Conservation (phyloP, 2,329 filamentous ascomycete genomes). For the Hypoxylon rubiginosum region DNA sequence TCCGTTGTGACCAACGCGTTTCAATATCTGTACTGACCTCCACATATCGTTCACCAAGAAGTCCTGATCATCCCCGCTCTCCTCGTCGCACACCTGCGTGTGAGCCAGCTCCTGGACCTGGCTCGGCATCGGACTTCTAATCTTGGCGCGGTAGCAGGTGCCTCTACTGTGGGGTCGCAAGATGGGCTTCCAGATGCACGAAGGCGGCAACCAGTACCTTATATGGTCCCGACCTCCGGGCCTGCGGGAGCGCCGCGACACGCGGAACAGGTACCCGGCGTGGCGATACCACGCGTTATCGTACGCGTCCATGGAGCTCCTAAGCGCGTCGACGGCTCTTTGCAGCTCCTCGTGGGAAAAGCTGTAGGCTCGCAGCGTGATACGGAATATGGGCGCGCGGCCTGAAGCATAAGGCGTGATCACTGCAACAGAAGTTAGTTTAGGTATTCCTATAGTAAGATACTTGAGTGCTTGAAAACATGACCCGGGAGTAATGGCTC, state of each 20-base stretch:
- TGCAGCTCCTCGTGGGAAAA: not conserved
- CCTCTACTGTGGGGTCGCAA: not conserved
- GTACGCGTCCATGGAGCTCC: not conserved
- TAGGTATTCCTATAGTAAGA: too few species aligned
- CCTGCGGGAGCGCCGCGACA: not conserved
- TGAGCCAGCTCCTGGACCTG: not conserved
- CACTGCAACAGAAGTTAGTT: too few species aligned
- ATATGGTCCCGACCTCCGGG: not conserved
- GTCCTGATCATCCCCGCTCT: slow-evolving; percentile 29
- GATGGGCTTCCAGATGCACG: slow-evolving; percentile 6
- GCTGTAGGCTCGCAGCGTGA: slow-evolving; percentile 14
- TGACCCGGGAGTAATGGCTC: too few species aligned
- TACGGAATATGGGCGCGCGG: slow-evolving; percentile 24
- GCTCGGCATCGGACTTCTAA: not conserved
- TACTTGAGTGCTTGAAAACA: not conserved
- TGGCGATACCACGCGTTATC: slow-evolving; percentile 18
- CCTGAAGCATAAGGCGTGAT: not conserved
- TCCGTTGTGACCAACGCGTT: not conserved
- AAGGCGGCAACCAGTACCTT: slow-evolving; percentile 23
- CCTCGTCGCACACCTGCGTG: slow-evolving; percentile 4
- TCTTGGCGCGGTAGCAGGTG: not conserved
- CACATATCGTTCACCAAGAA: slow-evolving; percentile 27
- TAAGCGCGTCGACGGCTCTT: not conserved
- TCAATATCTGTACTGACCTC: slow-evolving; percentile 11
- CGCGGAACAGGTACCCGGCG: slow-evolving; percentile 28